phyloP scores from a whole-genome alignment of 2,329 filamentous ascomycete species.

The Gaeumannomyces tritici region DNA sequence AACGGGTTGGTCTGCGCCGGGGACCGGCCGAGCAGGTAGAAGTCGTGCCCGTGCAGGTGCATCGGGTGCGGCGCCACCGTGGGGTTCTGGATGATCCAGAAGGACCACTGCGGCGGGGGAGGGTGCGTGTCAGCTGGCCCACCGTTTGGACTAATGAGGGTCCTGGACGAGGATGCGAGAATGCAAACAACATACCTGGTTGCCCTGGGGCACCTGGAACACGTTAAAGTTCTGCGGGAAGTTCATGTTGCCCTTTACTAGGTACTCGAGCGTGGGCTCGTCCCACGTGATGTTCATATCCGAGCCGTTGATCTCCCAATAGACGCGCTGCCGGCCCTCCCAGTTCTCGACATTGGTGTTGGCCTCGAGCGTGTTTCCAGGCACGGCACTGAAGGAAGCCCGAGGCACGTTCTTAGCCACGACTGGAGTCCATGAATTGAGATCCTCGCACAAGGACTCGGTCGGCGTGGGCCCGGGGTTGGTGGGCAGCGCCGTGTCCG shows the following conservation, averaged over 20 bases:
- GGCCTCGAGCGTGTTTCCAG: conserved; percentile 8
- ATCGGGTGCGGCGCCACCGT: conserved; percentile 15
- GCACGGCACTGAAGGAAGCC: conserved; percentile 7
- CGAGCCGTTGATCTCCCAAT: conserved; percentile 16
- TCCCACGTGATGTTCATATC: conserved; percentile 24
- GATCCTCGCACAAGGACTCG: conserved; percentile 11
- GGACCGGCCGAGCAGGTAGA: conserved; percentile 15
- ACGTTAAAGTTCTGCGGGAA: conserved; percentile 8
- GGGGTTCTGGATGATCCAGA: conserved; percentile 20
- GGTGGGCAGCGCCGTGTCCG: conserved; percentile 18
- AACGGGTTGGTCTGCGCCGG: conserved; percentile 2
- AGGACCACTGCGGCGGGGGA: conserved; percentile 16
- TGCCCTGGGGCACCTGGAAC: conserved; percentile 12
- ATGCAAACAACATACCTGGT: conserved; percentile 8
- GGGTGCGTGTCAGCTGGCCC: not conserved
- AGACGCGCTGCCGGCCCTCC: conserved; percentile 21
- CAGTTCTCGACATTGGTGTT: conserved; percentile 8
- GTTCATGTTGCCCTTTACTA: conserved; percentile 17
- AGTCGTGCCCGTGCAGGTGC: conserved; percentile 18
- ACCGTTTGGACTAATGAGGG: conserved; percentile 9
- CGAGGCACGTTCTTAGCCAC: conserved; percentile 9
- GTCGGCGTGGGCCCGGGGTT: conserved; percentile 16
- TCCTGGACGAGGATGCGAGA: conserved; percentile 11
- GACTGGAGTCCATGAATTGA: conserved; percentile 10
- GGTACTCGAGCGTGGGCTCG: conserved; percentile 23